Percentiles rank a stretch among this genome's conserved stretches.
Evolutionary conservation across 2,329 filamentous ascomycete species (phyloP).

Genomic region (Neofusicoccum laricinum): DNA sequence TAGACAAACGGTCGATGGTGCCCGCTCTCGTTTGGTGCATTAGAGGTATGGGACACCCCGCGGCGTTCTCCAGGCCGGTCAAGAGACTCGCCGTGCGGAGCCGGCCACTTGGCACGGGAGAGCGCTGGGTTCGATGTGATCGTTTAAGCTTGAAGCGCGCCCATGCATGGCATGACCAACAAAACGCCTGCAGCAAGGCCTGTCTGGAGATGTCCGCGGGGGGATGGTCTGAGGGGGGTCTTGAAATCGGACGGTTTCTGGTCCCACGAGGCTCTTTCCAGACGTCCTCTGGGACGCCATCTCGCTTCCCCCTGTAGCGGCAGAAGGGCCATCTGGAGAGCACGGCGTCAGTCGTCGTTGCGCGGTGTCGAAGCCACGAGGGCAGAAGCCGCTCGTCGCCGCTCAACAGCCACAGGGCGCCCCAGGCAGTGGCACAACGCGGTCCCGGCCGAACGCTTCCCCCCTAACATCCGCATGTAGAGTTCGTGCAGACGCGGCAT

Average conservation of each 20-base stretch:
- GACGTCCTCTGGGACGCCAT: neutral
- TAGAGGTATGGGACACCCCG: neutral
- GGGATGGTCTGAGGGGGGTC: neutral
- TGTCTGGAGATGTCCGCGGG: neutral
- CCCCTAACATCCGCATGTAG: neutral
- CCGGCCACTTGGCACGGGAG: neutral
- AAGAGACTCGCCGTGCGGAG: neutral
- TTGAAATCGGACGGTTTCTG: neutral
- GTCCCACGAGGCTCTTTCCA: neutral
- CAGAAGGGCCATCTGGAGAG: neutral
- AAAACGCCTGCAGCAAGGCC: neutral
- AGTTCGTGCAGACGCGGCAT: neutral
- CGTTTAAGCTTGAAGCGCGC: neutral
- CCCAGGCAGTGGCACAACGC: neutral
- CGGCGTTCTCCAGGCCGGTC: slow-evolving; percentile 2
- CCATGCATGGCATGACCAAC: neutral
- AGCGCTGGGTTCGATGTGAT: neutral
- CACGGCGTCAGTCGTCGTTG: neutral
- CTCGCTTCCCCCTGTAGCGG: slow-evolving; percentile 3
- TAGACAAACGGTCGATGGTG: neutral
- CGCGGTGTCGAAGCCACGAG: slow-evolving; percentile 1
- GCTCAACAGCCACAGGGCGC: neutral
- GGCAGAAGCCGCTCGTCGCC: neutral
- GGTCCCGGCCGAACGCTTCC: neutral
- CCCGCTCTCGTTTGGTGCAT: neutral